Conservation (phyloP, 2,329 filamentous ascomycete species). For the Scedosporium dehoogii region DNA sequence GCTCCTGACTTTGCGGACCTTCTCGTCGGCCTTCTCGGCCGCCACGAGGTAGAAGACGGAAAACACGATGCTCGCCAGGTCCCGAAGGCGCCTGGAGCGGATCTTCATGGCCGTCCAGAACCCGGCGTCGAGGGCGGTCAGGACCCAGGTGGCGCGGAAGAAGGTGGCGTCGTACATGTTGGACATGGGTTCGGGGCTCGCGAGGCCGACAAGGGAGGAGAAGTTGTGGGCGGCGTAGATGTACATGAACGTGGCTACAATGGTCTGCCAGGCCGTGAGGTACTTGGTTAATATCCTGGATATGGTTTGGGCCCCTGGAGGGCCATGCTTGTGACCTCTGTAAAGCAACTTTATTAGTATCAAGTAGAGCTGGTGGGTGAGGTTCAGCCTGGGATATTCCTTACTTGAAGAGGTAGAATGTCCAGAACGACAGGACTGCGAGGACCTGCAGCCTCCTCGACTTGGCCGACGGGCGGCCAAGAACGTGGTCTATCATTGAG, state of each 20-base stretch:
- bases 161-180: slow-evolving; percentile 90
- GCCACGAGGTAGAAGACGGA: slow-evolving; percentile 85
- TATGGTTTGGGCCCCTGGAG: slow-evolving; percentile 60
- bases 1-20: slow-evolving; percentile 81
- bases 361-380: neutral
- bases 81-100: slow-evolving; percentile 64
- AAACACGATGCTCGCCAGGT: slow-evolving; percentile 75
- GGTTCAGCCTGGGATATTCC: slow-evolving; percentile 10
- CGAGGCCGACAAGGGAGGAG: slow-evolving; percentile 80
- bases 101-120: slow-evolving; percentile 99
- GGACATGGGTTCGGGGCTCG: slow-evolving; percentile 85
- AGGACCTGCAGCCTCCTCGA: slow-evolving; percentile 90
- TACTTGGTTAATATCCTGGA: slow-evolving; percentile 61
- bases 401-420: slow-evolving; percentile 68
- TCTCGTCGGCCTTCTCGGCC: slow-evolving; percentile 91
- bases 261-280: slow-evolving; percentile 81
- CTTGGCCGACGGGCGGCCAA: slow-evolving; percentile 82
- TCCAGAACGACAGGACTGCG: slow-evolving; percentile 86
- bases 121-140: slow-evolving; percentile 87
- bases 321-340: slow-evolving; percentile 81
- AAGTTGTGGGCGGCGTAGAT: slow-evolving; percentile 91
- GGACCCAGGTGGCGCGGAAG: slow-evolving; percentile 93
- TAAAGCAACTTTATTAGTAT: slow-evolving; percentile 11
- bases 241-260: slow-evolving; percentile 79
- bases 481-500: slow-evolving; percentile 70